These are phyloP conservation scores for Canavalia ensiformis DNA, from an alignment of 306 rosid species.

Conservation along the genomic window DNA sequence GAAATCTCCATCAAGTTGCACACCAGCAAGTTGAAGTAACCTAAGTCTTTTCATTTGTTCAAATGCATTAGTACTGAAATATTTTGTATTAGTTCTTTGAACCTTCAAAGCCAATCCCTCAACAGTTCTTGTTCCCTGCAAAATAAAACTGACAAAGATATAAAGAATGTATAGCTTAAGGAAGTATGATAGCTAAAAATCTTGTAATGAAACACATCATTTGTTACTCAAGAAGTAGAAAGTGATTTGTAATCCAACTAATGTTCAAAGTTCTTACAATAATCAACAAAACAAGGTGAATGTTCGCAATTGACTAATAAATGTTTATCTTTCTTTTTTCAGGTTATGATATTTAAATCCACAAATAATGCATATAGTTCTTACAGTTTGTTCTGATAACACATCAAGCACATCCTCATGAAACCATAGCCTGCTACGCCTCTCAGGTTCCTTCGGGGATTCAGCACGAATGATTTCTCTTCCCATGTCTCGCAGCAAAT, in stretches of 20 bases:
- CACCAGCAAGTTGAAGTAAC: slow-evolving; percentile 5
- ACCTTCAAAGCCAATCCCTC: slow-evolving; percentile 40
- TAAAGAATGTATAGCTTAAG: background rate
- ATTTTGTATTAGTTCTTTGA: background rate
- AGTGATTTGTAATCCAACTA: background rate
- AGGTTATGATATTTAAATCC: background rate
- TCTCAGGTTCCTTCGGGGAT: background rate
- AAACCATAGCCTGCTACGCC: slow-evolving; percentile 20
- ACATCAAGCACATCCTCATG: background rate
- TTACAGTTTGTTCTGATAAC: background rate
- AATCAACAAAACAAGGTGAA: background rate
- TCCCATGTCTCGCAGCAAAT: slow-evolving; percentile 31
- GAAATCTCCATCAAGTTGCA: slow-evolving; percentile 35
- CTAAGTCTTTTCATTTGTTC: slow-evolving; percentile 42
- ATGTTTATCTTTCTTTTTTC: background rate
- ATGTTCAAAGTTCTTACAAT: background rate
- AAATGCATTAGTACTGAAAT: slow-evolving; percentile 28
- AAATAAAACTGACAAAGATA: background rate
- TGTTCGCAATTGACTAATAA: background rate
- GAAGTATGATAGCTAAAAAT: background rate
- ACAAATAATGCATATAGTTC: background rate
- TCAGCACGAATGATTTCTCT: slow-evolving; percentile 15
- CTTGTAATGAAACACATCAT: background rate
- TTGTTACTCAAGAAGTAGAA: background rate
- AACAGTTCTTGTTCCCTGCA: slow-evolving; percentile 16